phyloP scores from a whole-genome alignment of 148 eudicot genomes.

The Amaranthus palmeri region DNA sequence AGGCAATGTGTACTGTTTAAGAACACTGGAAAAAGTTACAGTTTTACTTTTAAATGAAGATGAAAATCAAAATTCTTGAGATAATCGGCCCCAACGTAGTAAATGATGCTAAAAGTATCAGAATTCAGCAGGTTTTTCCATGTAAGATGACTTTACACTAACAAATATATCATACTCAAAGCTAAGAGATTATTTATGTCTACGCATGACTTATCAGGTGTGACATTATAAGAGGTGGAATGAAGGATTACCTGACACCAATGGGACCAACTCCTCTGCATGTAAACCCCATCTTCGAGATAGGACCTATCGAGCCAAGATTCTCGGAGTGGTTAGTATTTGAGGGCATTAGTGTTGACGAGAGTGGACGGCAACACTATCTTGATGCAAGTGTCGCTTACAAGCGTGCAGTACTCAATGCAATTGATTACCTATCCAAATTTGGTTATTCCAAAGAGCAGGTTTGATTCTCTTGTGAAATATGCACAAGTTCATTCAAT shows the following conservation, averaged over 20 bases:
- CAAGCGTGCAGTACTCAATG: conserved; percentile 93
- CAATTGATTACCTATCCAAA: conserved; percentile 74
- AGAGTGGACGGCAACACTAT: conserved; percentile 81
- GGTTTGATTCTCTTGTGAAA: conserved; percentile 30
- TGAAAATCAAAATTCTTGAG: too few relatives aligned
- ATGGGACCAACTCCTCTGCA: conserved; percentile 96
- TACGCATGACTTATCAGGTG: conserved; percentile 37
- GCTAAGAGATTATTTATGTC: too few relatives aligned
- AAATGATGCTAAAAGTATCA: not conserved
- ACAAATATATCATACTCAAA: too few relatives aligned
- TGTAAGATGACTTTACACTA: too few relatives aligned
- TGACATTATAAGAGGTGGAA: conserved; percentile 80
- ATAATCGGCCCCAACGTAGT: too few relatives aligned
- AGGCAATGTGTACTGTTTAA: too few relatives aligned
- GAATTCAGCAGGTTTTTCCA: too few relatives aligned
- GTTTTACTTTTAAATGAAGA: too few relatives aligned
- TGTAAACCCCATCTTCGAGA: conserved; percentile 89
- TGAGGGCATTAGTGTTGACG: conserved; percentile 93
- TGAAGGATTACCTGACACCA: conserved; percentile 95
- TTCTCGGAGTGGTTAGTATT: conserved; percentile 94
- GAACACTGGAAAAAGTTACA: too few relatives aligned
- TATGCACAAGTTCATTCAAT: not conserved
- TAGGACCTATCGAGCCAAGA: conserved; percentile 85
- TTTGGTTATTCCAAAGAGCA: conserved; percentile 92
- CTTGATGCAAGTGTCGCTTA: conserved; percentile 88